Percentiles rank a stretch among this genome's conserved stretches.
These are phyloP conservation scores for Ophiostoma triangulosporum DNA, from an alignment of 2,329 filamentous ascomycete genomes.

Conservation along the genomic window DNA sequence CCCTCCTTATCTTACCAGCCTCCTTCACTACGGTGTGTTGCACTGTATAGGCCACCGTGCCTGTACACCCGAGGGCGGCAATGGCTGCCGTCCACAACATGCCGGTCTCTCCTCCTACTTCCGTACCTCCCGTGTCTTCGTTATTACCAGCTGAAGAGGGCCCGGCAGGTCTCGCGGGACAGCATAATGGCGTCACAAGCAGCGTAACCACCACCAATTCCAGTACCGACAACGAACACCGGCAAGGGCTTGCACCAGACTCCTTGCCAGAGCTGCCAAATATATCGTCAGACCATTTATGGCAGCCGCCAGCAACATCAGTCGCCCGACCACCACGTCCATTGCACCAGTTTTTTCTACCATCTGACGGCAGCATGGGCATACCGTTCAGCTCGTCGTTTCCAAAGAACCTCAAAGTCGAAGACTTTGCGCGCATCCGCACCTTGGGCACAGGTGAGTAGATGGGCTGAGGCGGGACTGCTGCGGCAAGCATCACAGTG, in stretches of 20 bases:
- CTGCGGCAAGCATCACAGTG: slow-evolving; percentile 28
- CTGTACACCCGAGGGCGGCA: background rate
- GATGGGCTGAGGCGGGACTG: background rate
- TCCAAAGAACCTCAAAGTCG: slow-evolving; percentile 16
- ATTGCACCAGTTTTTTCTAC: background rate
- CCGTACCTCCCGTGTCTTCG: background rate
- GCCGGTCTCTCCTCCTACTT: background rate
- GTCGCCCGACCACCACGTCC: background rate
- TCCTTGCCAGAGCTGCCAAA: background rate
- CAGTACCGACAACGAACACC: background rate
- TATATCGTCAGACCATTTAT: background rate
- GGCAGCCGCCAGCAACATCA: background rate
- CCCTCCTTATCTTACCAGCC: background rate
- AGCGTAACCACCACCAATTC: background rate
- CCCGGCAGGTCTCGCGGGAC: background rate
- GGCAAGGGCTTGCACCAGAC: background rate
- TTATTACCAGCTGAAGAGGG: background rate
- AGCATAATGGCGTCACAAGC: slow-evolving; percentile 9
- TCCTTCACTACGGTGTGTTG: background rate
- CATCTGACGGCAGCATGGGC: background rate
- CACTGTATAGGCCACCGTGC: background rate
- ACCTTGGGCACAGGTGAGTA: slow-evolving; percentile 50
- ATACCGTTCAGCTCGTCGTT: background rate
- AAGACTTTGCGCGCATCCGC: slow-evolving; percentile 60
- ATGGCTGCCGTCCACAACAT: slow-evolving; percentile 9